A percentile compares a stretch with the other conserved stretches of the same genome.
phyloP scores from a whole-genome alignment of 2,329 filamentous ascomycete species.

The Neobulgaria alba region DNA sequence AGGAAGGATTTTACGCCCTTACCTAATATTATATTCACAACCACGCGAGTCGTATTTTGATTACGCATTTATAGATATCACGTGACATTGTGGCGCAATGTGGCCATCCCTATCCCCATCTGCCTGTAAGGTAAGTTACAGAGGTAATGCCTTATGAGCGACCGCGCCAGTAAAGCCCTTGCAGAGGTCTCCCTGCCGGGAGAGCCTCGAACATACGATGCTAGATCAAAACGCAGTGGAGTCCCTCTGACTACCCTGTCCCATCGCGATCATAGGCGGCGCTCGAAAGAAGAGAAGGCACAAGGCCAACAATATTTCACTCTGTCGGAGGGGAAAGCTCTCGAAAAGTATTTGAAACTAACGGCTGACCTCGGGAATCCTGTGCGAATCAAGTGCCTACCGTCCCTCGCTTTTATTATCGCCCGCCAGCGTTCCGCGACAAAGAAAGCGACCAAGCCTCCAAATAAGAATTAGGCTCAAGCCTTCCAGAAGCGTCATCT shows the following conservation, averaged over 20 bases:
- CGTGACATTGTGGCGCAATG: not conserved
- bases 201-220: constrained; percentile 18
- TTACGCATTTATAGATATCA: not conserved
- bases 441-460: too few species aligned
- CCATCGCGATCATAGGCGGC: constrained; percentile 17
- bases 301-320: constrained; percentile 25
- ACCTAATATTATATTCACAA: constrained; percentile 9
- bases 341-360: not conserved
- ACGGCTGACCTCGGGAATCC: not conserved
- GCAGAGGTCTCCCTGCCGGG: constrained; percentile 11
- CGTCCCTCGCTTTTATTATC: too few species aligned
- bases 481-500: too few species aligned
- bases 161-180: constrained; percentile 15
- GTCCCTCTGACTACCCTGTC: constrained; percentile 18
- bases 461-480: too few species aligned
- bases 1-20: constrained; percentile 9
- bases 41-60: constrained; percentile 1
- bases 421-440: too few species aligned
- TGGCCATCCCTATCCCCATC: too few species aligned
- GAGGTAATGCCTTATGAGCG: too few species aligned
- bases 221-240: constrained; percentile 22
- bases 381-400: too few species aligned
- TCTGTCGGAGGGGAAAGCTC: constrained; percentile 22
- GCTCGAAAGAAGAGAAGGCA: constrained; percentile 25
- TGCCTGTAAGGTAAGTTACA: too few species aligned